Percentiles rank a stretch among this genome's conserved stretches.
These are phyloP conservation scores for Blastobotrys chiropterorum DNA, from an alignment of 805 yeast genomes.

Conservation along the genomic window DNA sequence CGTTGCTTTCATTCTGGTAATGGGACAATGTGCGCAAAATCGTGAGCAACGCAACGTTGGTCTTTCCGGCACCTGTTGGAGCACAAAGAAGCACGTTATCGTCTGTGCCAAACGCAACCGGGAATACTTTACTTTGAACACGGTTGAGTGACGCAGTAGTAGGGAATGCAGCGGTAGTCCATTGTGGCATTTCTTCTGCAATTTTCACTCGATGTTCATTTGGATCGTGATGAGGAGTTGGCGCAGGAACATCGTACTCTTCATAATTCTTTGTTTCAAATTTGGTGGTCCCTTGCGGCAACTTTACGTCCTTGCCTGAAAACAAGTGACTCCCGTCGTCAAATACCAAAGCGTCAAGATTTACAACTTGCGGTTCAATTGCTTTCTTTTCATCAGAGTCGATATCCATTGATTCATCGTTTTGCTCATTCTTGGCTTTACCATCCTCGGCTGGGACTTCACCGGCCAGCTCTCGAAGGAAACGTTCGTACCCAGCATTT, in stretches of 20 bases:
- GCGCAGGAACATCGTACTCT: conserved; percentile 89
- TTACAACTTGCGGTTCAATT: conserved; percentile 44
- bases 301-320: conserved; percentile 57
- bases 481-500: conserved; percentile 26
- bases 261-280: conserved; percentile 70
- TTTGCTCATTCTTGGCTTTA: conserved; percentile 9
- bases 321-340: conserved; percentile 68
- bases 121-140: conserved; percentile 77
- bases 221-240: conserved; percentile 35
- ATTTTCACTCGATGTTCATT: conserved; percentile 1
- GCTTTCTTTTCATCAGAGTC: conserved; percentile 26
- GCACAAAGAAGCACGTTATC: conserved; percentile 82
- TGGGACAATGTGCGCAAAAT: conserved; percentile 57
- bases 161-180: conserved; percentile 79
- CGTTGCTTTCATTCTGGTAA: conserved; percentile 40
- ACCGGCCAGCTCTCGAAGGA: conserved; percentile 23
- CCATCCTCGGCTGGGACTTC: conserved; percentile 40
- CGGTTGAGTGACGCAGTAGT: conserved; percentile 62
- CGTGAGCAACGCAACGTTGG: conserved; percentile 89
- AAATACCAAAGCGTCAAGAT: conserved; percentile 55
- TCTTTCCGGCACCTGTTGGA: conserved; percentile 98
- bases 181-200: conserved; percentile 57
- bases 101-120: conserved; percentile 67
- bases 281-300: conserved; percentile 82
- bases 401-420: conserved; percentile 15